Evolutionary conservation across 306 rosid species (phyloP).

Genomic region (Quercus suber): DNA sequence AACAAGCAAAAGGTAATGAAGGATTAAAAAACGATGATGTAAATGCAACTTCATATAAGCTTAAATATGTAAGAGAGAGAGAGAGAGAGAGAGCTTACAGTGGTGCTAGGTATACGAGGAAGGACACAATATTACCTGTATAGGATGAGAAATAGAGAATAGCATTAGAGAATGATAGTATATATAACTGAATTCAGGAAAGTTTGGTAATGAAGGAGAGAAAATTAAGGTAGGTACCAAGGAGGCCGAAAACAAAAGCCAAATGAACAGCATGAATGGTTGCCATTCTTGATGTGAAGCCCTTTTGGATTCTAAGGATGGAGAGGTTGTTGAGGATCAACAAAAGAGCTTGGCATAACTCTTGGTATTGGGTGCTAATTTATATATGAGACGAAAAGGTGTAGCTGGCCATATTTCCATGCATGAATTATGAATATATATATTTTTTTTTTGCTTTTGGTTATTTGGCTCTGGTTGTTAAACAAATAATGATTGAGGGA

Average conservation of each 20-base stretch:
- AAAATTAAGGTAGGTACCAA: conserved; percentile 20
- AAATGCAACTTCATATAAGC: background rate
- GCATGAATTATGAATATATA: too few species aligned
- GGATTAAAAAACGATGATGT: background rate
- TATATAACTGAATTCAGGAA: background rate
- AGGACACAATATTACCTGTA: conserved; percentile 24
- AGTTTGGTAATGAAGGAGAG: background rate
- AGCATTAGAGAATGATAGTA: background rate
- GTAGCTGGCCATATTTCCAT: too few species aligned
- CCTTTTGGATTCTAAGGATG: background rate
- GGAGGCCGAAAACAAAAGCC: conserved; percentile 42
- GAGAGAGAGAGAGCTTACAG: conserved; percentile 15
- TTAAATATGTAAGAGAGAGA: background rate
- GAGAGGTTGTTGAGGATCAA: background rate
- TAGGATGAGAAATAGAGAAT: background rate
- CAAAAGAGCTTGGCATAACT: background rate
- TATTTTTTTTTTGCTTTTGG: background rate
- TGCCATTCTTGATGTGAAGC: conserved; percentile 26
- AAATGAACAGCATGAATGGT: background rate
- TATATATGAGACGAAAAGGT: background rate
- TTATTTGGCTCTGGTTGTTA: background rate
- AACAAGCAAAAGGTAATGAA: background rate
- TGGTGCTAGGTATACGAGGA: conserved; percentile 33
- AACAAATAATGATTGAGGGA: background rate
- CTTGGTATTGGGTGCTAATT: background rate